These are phyloP conservation scores for Castanea crenata DNA, from an alignment of 306 rosid genomes.

Conservation along the genomic window DNA sequence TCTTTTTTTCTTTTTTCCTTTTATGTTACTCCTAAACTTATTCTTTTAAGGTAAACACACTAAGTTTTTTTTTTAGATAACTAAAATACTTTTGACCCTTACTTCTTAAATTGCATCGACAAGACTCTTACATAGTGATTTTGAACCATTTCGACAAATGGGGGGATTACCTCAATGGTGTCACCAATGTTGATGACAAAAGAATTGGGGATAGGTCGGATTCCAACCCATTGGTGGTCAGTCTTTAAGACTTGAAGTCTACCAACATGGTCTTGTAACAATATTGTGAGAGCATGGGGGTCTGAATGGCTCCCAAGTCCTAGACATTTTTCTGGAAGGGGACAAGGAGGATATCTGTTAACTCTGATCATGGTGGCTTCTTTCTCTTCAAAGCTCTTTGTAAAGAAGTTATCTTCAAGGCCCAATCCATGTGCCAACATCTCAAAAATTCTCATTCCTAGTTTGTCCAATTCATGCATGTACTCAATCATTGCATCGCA, in stretches of 20 bases:
- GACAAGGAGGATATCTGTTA: not conserved
- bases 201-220: not conserved
- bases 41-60: no score
- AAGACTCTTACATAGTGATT: no score
- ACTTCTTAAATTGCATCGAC: no score
- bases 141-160: no score
- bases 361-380: not conserved
- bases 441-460: not conserved
- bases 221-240: not conserved
- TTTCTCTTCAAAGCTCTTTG: not conserved
- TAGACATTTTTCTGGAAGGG: not conserved
- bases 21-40: no score
- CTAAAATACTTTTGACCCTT: no score
- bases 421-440: not conserved
- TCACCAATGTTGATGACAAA: constrained; percentile 7
- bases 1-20: no score
- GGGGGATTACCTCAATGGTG: not conserved
- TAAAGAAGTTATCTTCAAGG: not conserved
- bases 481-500: not conserved
- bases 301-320: constrained; percentile 8
- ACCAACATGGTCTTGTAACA: not conserved
- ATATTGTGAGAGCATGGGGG: not conserved
- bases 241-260: not conserved
- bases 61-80: no score
- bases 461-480: not conserved